phyloP scores from a whole-genome alignment of 2,329 filamentous ascomycete species.

The Fusarium abutilonis region DNA sequence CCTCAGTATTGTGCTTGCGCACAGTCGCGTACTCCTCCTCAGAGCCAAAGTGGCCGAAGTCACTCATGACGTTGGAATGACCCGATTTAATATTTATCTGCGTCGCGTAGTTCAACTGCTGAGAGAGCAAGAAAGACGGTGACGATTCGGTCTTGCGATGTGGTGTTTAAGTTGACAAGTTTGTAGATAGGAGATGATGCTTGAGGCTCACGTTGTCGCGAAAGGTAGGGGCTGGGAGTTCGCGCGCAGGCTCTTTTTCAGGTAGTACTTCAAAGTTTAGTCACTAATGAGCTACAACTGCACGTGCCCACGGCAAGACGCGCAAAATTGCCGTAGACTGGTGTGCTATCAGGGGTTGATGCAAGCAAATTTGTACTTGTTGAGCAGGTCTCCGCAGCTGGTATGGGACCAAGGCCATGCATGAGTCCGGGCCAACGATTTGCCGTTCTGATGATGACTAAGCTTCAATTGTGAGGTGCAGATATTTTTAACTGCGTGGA shows the following conservation, averaged over 20 bases:
- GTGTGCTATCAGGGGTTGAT: not conserved
- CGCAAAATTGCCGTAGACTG: not conserved
- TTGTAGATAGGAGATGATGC: conserved; percentile 39
- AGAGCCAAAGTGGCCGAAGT: conserved; percentile 74
- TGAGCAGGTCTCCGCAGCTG: conserved; percentile 14
- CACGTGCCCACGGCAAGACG: conserved; percentile 15
- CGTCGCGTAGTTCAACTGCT: conserved; percentile 30
- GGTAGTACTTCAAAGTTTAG: conserved; percentile 28
- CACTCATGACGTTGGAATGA: conserved; percentile 66
- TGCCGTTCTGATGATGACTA: conserved; percentile 42
- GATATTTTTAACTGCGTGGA: conserved; percentile 37
- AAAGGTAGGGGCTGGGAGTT: conserved; percentile 45
- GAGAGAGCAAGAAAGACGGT: not conserved
- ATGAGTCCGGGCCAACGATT: conserved; percentile 40
- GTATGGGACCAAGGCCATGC: conserved; percentile 4
- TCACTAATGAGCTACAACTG: conserved; percentile 25
- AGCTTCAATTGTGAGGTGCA: conserved; percentile 27
- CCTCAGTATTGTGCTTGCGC: conserved; percentile 78
- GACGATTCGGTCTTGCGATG: conserved; percentile 7
- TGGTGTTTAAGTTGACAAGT: conserved; percentile 30
- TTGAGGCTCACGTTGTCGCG: conserved; percentile 42
- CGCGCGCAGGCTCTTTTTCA: conserved; percentile 34
- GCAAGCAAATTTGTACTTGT: conserved; percentile 31
- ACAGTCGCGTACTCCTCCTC: conserved; percentile 87
- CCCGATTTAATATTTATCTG: conserved; percentile 4